phyloP scores from a whole-genome alignment of 805 yeast genomes.

The Lachancea meyersii region DNA sequence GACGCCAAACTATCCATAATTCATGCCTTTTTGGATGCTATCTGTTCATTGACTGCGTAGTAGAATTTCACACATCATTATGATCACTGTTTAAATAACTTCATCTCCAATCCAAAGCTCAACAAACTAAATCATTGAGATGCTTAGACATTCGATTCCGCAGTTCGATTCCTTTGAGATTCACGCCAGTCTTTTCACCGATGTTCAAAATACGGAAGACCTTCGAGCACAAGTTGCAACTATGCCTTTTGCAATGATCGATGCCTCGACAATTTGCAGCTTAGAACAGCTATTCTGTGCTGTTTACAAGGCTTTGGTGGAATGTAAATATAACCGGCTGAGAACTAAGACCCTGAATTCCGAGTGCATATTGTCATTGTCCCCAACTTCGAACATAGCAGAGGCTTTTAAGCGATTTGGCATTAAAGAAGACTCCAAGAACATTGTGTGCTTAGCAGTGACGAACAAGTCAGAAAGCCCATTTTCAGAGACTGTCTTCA shows the following conservation, averaged over 20 bases:
- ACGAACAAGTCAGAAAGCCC: slow-evolving; percentile 20
- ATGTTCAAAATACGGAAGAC: slow-evolving; percentile 40
- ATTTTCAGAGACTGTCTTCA: slow-evolving; percentile 13
- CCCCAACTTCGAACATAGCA: slow-evolving; percentile 60
- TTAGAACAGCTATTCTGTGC: slow-evolving; percentile 58
- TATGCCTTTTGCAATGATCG: slow-evolving; percentile 61
- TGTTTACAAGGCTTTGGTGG: slow-evolving; percentile 53
- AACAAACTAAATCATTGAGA: background rate
- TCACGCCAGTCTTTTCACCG: slow-evolving; percentile 39
- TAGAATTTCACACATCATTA: background rate
- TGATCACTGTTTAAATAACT: background rate
- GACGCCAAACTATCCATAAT: slow-evolving; percentile 6
- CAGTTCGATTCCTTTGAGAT: slow-evolving; percentile 40
- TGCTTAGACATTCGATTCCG: slow-evolving; percentile 32
- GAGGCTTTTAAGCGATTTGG: slow-evolving; percentile 72
- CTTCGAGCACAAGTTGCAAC: slow-evolving; percentile 39
- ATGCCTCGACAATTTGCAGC: slow-evolving; percentile 52
- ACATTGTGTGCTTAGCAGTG: slow-evolving; percentile 49
- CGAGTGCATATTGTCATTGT: slow-evolving; percentile 61
- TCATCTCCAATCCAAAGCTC: background rate
- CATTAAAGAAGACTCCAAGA: slow-evolving; percentile 42
- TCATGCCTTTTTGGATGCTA: background rate
- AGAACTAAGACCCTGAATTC: slow-evolving; percentile 65
- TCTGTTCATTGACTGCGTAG: background rate
- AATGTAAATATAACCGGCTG: slow-evolving; percentile 40